phyloP scores from a whole-genome alignment of 2,329 filamentous ascomycete genomes.

The Trichoderma pleuroti region DNA sequence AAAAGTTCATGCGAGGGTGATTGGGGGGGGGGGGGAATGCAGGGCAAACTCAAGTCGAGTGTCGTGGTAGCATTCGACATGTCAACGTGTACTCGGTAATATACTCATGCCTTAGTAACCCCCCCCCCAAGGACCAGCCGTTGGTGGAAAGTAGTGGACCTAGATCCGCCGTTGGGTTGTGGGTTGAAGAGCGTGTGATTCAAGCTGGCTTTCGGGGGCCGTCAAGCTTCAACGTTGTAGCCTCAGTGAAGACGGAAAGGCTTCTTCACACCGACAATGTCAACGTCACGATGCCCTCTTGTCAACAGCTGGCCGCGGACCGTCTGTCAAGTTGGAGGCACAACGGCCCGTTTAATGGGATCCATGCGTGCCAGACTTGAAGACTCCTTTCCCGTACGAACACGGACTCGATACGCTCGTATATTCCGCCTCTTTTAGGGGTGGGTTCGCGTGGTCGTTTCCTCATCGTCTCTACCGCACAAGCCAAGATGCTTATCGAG shows the following conservation, averaged over 20 bases:
- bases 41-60: neutral
- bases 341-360: neutral
- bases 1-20: neutral
- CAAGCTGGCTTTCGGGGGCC: neutral
- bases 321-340: neutral
- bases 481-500: neutral
- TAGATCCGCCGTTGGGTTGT: neutral
- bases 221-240: neutral
- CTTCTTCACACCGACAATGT: neutral
- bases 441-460: neutral
- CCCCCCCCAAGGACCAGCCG: neutral
- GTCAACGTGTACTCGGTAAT: neutral
- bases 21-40: neutral
- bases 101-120: neutral
- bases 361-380: neutral
- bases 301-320: neutral
- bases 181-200: neutral
- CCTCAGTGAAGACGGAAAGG: neutral
- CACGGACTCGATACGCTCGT: neutral
- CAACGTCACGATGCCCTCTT: neutral
- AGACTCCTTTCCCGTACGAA: neutral
- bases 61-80: neutral
- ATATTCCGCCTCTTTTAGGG: neutral
- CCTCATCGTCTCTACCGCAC: neutral
- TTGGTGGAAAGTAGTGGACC: constrained; percentile 1